Evolutionary conservation across 2,329 filamentous ascomycete species (phyloP).

Genomic region (Cyclaneusma minus): DNA sequence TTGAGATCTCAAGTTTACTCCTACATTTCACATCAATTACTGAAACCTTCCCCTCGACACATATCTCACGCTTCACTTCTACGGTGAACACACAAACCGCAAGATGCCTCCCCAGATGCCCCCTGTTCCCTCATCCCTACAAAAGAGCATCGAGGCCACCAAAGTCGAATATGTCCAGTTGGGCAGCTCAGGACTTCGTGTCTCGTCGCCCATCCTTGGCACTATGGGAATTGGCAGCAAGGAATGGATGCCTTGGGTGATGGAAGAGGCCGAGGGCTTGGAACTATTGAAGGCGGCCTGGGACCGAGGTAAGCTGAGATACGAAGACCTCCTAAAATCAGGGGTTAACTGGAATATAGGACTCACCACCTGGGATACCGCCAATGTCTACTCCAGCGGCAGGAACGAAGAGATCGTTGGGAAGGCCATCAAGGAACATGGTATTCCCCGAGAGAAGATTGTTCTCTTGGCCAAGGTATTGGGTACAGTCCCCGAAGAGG

Average conservation of each 20-base stretch:
- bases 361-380: constrained; percentile 39
- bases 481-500: constrained; percentile 28
- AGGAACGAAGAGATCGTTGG: constrained; percentile 32
- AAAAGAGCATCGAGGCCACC: constrained; percentile 18
- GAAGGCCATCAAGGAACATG: constrained; percentile 39
- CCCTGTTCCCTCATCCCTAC: constrained; percentile 6
- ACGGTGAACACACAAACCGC: too few relatives aligned
- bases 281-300: constrained; percentile 48
- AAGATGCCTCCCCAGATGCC: too few relatives aligned
- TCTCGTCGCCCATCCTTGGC: constrained; percentile 45
- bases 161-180: constrained; percentile 31
- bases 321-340: constrained; percentile 41
- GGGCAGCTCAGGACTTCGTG: constrained; percentile 40
- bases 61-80: too few relatives aligned
- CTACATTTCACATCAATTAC: too few relatives aligned
- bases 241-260: constrained; percentile 32
- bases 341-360: too few relatives aligned
- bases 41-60: too few relatives aligned
- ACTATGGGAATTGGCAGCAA: constrained; percentile 42
- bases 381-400: constrained; percentile 36
- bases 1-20: too few relatives aligned
- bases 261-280: constrained; percentile 37
- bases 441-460: constrained; percentile 35
- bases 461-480: constrained; percentile 39
- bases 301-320: constrained; percentile 39